Base-by-base conservation (phyloP, 148 eudicot genomes). In the Amaranthus palmeri region DNA sequence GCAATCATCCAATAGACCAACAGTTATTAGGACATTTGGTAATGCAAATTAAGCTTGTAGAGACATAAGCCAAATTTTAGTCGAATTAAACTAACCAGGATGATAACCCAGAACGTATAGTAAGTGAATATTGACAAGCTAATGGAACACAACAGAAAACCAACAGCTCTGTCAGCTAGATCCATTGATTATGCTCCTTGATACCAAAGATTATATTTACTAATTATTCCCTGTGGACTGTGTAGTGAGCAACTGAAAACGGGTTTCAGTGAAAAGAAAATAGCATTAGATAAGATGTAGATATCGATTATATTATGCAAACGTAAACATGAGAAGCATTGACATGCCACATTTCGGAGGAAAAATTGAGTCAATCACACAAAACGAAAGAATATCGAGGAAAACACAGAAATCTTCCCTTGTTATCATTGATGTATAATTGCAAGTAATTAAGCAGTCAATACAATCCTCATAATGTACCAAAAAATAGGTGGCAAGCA, bases 81-180 rank as follows among this genome's bases (percentile, higher is more conserved):
- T 71, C 6, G 44, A 68, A 61, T 42, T 44, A 43, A 45, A 89
- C 90, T 85, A 25, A 90, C 98, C 87, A 93, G 74, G 65, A 90
- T 88, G 78, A 93, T 86, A 69, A 93, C 90, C 98, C 98, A 93
- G 71, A 93, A 89, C 54, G 96, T 90, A 77, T 90, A 90, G 74
- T 93, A 93, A 5, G 98, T 87, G 82, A 93, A 93, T 76, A 93
- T 74, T 65, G 90, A 84, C 76, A 93, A 74, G 83, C 98, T 93
- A 68, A 69, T 82, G 49, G 86, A 65, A 14, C 93, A 79, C 65
- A 93, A 72, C 18, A 90, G 67, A 57, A 90, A 81, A 63, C 98
- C 96, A 74, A 93, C 90, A 4, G 87, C 96, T 72, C 89, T 87
- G 76, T 93, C 98, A 43, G 98, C 98, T 72, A 90, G 78, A 60